These are phyloP conservation scores for Nicotiana rustica DNA, from an alignment of 305 asterid species.

Conservation along the genomic window DNA sequence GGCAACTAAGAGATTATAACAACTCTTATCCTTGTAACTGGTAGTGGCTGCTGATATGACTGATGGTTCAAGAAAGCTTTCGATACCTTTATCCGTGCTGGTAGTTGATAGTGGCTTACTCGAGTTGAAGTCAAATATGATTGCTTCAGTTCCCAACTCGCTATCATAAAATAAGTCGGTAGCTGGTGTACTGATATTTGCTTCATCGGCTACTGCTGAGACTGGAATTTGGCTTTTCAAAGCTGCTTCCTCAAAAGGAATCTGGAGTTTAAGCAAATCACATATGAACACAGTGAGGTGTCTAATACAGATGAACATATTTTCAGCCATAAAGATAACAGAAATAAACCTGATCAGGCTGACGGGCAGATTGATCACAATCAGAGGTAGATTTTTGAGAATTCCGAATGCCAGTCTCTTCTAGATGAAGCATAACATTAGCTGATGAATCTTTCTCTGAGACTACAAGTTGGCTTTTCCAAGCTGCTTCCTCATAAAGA, in stretches of 20 bases:
- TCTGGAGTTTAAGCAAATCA: slow-evolving; percentile 44
- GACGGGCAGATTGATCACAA: slow-evolving; percentile 39
- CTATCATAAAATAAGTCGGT: slow-evolving; percentile 49
- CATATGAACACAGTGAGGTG: slow-evolving; percentile 19
- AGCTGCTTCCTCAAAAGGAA: slow-evolving; percentile 45
- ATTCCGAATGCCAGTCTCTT: slow-evolving; percentile 57
- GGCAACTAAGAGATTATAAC: slow-evolving; percentile 41
- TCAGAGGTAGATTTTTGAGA: slow-evolving; percentile 55
- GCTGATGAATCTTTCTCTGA: slow-evolving; percentile 48
- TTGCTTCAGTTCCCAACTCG: slow-evolving; percentile 54
- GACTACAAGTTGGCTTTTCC: slow-evolving; percentile 40
- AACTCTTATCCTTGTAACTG: slow-evolving; percentile 26
- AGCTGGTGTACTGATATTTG: slow-evolving; percentile 43
- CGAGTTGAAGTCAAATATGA: slow-evolving; percentile 55
- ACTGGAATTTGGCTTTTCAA: slow-evolving; percentile 41
- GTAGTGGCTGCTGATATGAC: slow-evolving; percentile 33
- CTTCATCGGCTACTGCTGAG: slow-evolving; percentile 43
- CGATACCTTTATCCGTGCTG: slow-evolving; percentile 34
- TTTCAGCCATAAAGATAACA: not conserved
- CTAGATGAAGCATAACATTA: slow-evolving; percentile 46
- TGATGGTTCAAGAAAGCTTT: slow-evolving; percentile 37
- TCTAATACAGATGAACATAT: not conserved
- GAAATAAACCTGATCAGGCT: slow-evolving; percentile 58
- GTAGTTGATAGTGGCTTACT: slow-evolving; percentile 37
- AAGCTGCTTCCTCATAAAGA: slow-evolving; percentile 43